Evolutionary conservation across 345 rosid genomes (phyloP).

Genomic region (Streptanthus diversifolius): DNA sequence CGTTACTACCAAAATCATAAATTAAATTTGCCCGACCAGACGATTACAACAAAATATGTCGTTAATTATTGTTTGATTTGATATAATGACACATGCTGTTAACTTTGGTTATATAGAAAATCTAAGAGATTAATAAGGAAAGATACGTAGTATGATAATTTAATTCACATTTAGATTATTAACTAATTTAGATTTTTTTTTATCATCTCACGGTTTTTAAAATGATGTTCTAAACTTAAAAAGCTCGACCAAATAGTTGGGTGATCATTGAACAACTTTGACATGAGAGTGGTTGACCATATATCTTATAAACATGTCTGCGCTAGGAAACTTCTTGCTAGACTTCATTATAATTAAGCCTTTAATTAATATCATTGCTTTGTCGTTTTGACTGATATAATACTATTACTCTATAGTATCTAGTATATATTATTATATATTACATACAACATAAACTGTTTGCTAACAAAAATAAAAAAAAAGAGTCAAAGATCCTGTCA

Average conservation of each 20-base stretch:
- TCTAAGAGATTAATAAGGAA: background rate
- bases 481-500: conserved; percentile 25
- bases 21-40: background rate
- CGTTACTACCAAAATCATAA: conserved; percentile 15
- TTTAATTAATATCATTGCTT: background rate
- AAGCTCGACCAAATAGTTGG: conserved; percentile 3
- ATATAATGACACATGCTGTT: too few relatives aligned
- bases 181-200: background rate
- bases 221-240: background rate
- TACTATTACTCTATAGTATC: background rate
- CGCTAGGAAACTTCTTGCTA: conserved; percentile 15
- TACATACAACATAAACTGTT: background rate
- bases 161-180: too few relatives aligned
- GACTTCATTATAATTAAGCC: background rate
- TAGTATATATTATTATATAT: background rate
- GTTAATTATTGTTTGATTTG: too few relatives aligned
- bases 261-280: conserved; percentile 19
- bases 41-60: background rate
- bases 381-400: background rate
- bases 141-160: background rate
- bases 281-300: conserved; percentile 21
- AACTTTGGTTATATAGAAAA: background rate
- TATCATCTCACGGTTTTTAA: background rate
- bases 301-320: conserved; percentile 5
- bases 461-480: background rate